Evolutionary conservation across 306 rosid species (phyloP).

Genomic region (Spatholobus suberectus): DNA sequence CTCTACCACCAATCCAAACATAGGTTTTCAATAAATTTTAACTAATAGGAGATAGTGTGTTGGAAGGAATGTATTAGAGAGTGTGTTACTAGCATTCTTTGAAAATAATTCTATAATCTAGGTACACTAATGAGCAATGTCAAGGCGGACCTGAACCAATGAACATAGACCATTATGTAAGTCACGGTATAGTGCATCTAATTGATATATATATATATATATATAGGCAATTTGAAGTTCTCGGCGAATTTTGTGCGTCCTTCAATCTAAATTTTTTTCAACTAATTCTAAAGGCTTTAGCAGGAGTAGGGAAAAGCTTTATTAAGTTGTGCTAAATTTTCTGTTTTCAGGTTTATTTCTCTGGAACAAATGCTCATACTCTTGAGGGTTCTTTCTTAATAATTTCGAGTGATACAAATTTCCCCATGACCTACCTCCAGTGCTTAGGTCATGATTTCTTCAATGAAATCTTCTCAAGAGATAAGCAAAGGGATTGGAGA

Average conservation of each 20-base stretch:
- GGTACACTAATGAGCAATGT: neutral
- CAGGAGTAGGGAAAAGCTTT: neutral
- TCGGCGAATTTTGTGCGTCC: too few species aligned
- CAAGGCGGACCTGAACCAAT: constrained; percentile 13
- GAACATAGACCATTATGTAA: constrained; percentile 4
- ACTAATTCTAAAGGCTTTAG: constrained; percentile 10
- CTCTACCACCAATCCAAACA: too few species aligned
- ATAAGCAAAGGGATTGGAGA: constrained; percentile 21
- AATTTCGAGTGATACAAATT: constrained; percentile 1
- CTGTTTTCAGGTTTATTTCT: constrained; percentile 11
- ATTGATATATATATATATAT: neutral
- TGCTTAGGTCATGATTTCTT: constrained; percentile 34
- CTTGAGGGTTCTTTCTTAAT: neutral
- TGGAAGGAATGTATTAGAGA: too few species aligned
- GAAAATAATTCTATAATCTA: constrained; percentile 13
- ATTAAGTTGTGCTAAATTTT: constrained; percentile 21
- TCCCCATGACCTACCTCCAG: neutral
- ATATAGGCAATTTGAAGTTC: too few species aligned
- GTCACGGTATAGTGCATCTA: neutral
- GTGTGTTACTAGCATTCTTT: neutral
- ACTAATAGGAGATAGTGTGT: neutral
- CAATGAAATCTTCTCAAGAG: constrained; percentile 7
- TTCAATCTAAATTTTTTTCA: neutral
- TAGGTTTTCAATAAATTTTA: too few species aligned
- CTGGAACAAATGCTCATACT: constrained; percentile 8